Base-by-base conservation (phyloP, 352 stramenopile genomes). In the Phytophthora podocarpi region DNA sequence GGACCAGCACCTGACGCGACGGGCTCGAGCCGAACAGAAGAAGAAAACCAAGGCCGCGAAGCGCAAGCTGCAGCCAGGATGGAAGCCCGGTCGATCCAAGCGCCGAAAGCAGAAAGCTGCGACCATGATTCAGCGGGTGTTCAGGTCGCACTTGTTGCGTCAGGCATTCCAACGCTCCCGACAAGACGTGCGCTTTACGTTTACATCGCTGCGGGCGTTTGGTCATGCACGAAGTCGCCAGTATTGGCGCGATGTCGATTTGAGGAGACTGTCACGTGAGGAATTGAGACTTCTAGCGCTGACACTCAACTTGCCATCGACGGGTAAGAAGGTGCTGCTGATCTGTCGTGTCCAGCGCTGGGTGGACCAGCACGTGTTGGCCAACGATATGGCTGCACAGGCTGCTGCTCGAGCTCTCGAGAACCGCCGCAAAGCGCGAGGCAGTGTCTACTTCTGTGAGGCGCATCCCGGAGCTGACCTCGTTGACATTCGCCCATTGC, bases 271-370 rank as follows among this genome's bases (percentile, higher is more conserved):
- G 16, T 83, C 73, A 18, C 75, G 78, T 12, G 78, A 91, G 21
- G 83, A 88, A 59, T 58, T 92, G 34, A 73, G 80, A 27, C 66
- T 90, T 21, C 52, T 87, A 26, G 79, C 85, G 26, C 36, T 92
- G 43, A 74, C 78, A 32, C 66, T 92, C 9, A 89, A 91, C 42
- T 40, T 93, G 30, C 85, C 85, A 35, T 85, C 79, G 8, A 88
- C 79, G 3, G 80, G 85, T 47, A 93, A 93, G 64, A 93, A 92
- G 41, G 78, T 87, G 58, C 56, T 89, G 39, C 50, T 93, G 2
- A 85, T 93, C 18, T 79, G 76, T 31, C 76, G 82, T 9, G 79
- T 93, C 49, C 82, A 93, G 64, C 77, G 77, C 16, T 93, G 85
- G 85, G 64, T 91, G 10, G 81, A 93, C 42, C 70, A 89, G 42